phyloP scores from a whole-genome alignment of 306 rosid genomes.

The Mimosa pudica region DNA sequence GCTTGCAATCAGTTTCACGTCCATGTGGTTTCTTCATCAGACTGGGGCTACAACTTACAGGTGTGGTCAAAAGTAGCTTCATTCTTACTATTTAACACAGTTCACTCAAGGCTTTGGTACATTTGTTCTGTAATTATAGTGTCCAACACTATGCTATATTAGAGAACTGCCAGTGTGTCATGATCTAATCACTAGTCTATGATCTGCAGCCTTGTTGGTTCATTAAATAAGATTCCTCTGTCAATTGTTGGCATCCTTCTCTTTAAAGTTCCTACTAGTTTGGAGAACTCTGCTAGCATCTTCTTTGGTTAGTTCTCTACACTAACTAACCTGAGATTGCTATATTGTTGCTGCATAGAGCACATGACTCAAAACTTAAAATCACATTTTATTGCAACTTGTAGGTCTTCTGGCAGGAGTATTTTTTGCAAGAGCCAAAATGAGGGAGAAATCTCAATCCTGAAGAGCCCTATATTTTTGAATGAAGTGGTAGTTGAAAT shows the following conservation, averaged over 20 bases:
- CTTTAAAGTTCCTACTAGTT: constrained; percentile 88
- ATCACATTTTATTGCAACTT: constrained; percentile 31
- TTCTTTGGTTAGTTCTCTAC: constrained; percentile 72
- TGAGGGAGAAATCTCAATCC: constrained; percentile 72
- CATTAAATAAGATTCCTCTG: constrained; percentile 96
- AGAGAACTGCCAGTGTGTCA: constrained; percentile 1
- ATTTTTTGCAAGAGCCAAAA: constrained; percentile 90
- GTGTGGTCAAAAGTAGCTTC: constrained; percentile 3
- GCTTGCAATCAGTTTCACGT: constrained; percentile 95
- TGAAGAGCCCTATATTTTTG: constrained; percentile 37
- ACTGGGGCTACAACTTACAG: constrained; percentile 86
- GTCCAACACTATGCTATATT: constrained; percentile 17
- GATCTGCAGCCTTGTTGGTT: constrained; percentile 89
- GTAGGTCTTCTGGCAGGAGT: constrained; percentile 97
- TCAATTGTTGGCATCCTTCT: constrained; percentile 89
- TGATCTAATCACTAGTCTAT: constrained; percentile 36
- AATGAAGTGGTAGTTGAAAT: constrained; percentile 31
- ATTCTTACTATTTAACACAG: neutral
- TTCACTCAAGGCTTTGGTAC: constrained; percentile 18
- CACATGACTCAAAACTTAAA: constrained; percentile 25
- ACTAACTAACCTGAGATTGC: neutral
- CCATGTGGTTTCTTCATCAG: constrained; percentile 99
- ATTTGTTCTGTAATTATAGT: constrained; percentile 3
- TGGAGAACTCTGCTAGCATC: constrained; percentile 91
- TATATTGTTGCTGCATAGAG: neutral